phyloP scores from a whole-genome alignment of 1,284 basidiomycete species.

The Sphaerobolus stellatus region DNA sequence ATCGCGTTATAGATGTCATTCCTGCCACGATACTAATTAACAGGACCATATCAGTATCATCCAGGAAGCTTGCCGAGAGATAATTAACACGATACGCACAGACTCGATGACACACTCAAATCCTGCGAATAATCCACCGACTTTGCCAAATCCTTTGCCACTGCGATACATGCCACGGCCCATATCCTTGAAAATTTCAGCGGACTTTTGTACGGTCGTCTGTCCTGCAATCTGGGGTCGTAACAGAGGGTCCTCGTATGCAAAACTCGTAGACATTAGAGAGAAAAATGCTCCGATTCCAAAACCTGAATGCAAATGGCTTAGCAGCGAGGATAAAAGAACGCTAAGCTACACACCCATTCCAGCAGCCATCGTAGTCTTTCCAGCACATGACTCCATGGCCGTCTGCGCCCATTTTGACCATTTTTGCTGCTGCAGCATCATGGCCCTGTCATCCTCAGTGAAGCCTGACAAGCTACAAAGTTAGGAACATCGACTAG shows the following conservation, averaged over 20 bases:
- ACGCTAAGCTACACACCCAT: constrained; percentile 56
- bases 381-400: constrained; percentile 84
- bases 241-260: constrained; percentile 90
- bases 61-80: not conserved
- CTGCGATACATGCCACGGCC: constrained; percentile 88
- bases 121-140: constrained; percentile 90
- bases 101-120: constrained; percentile 96
- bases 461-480: constrained; percentile 39
- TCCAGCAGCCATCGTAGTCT: constrained; percentile 76
- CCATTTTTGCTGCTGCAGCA: constrained; percentile 73
- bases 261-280: constrained; percentile 93
- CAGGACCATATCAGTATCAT: not conserved
- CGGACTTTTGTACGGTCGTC: constrained; percentile 70
- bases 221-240: constrained; percentile 53
- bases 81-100: constrained; percentile 52
- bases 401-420: constrained; percentile 65
- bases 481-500: not conserved
- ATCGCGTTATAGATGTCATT: constrained; percentile 89
- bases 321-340: not conserved
- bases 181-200: constrained; percentile 92
- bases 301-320: constrained; percentile 57
- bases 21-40: constrained; percentile 84
- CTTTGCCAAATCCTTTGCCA: constrained; percentile 93
- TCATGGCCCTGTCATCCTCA: constrained; percentile 73
- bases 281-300: constrained; percentile 95